Evolutionary conservation across 2,329 filamentous ascomycete genomes (phyloP).

Genomic region (Juglanconis oblonga): DNA sequence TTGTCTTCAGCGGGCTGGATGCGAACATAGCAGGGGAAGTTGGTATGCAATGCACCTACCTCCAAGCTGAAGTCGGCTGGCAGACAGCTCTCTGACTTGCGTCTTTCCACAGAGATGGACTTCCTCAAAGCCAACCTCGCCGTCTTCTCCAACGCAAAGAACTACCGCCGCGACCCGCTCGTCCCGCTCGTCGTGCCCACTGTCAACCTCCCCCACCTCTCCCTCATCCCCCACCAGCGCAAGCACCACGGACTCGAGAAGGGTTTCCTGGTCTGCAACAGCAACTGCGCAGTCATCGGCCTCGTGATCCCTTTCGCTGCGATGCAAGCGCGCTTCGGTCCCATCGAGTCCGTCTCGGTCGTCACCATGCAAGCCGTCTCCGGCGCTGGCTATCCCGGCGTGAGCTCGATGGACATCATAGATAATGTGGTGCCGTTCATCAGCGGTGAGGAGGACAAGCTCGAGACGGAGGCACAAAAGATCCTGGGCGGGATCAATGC

Average conservation of each 20-base stretch:
- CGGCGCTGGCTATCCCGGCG: slow-evolving; percentile 85
- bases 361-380: slow-evolving; percentile 95
- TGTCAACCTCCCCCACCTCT: slow-evolving; percentile 85
- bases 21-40: slow-evolving; percentile 89
- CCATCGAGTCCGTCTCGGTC: slow-evolving; percentile 71
- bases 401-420: slow-evolving; percentile 90
- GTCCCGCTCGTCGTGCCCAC: slow-evolving; percentile 94
- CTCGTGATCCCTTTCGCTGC: slow-evolving; percentile 94
- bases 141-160: slow-evolving; percentile 97
- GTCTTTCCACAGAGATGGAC: slow-evolving; percentile 67
- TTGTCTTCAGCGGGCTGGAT: slow-evolving; percentile 91
- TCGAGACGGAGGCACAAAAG: slow-evolving; percentile 92
- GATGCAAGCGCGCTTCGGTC: slow-evolving; percentile 80
- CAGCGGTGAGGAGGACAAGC: slow-evolving; percentile 90
- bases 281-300: slow-evolving; percentile 95
- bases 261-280: slow-evolving; percentile 96
- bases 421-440: slow-evolving; percentile 97
- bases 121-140: slow-evolving; percentile 85
- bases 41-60: slow-evolving; percentile 51
- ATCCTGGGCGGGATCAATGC: slow-evolving; percentile 77
- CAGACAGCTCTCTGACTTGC: not conserved
- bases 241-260: slow-evolving; percentile 68
- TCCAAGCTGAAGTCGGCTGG: too few relatives aligned
- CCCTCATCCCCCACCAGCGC: slow-evolving; percentile 86
- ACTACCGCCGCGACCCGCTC: slow-evolving; percentile 85